These are phyloP conservation scores for Plasmopara muralis DNA, from an alignment of 352 stramenopile genomes.

Conservation along the genomic window DNA sequence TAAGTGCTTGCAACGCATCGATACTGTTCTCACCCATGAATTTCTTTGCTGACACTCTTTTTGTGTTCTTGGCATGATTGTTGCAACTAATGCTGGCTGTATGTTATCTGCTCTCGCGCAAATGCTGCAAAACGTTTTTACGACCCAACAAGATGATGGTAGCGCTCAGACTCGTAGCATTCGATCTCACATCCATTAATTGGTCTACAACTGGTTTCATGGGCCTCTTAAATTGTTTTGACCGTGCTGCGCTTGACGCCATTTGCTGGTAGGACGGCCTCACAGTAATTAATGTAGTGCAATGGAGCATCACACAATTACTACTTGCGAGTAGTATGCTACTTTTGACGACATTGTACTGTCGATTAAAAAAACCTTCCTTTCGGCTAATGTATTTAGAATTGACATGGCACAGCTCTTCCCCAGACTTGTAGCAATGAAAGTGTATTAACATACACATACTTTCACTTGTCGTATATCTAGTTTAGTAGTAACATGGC, in stretches of 20 bases:
- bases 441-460: too few species aligned
- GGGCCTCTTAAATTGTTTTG: conserved; percentile 4
- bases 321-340: conserved; percentile 28
- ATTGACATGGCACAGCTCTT: conserved; percentile 38
- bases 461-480: too few species aligned
- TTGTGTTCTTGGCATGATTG: conserved; percentile 22
- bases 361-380: conserved; percentile 48
- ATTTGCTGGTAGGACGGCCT: conserved; percentile 5
- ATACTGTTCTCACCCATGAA: conserved; percentile 4
- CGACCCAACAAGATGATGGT: conserved; percentile 7
- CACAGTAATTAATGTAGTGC: conserved; percentile 5
- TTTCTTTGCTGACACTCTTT: conserved; percentile 24
- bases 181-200: conserved; percentile 17
- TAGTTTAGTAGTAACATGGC: not conserved
- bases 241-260: not conserved
- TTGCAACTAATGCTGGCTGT: conserved; percentile 12
- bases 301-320: conserved; percentile 27
- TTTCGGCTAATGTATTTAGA: conserved; percentile 18
- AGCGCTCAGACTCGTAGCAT: conserved; percentile 11
- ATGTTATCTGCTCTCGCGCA: conserved; percentile 3
- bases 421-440: conserved; percentile 11
- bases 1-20: conserved; percentile 2
- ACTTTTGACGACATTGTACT: conserved; percentile 42
- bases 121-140: not conserved
- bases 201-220: conserved; percentile 22